A percentile compares a stretch with the other conserved stretches of the same genome.
Evolutionary conservation across 1,284 basidiomycete species (phyloP).

Genomic region (Trichosporon sp.): DNA sequence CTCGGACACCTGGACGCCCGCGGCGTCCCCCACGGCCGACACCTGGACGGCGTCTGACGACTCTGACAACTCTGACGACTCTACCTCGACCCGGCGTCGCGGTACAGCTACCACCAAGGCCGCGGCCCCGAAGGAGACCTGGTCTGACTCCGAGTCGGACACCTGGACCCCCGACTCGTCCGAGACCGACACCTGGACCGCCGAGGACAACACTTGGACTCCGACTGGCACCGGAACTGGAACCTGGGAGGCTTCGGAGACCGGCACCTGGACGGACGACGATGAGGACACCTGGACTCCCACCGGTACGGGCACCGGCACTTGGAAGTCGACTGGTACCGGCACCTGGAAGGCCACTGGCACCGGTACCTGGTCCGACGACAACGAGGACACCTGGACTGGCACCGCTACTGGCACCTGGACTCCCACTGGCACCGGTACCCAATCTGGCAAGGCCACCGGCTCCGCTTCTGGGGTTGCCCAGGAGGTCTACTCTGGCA

Average conservation of each 20-base stretch:
- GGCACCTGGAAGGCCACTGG: not conserved
- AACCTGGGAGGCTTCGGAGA: not conserved
- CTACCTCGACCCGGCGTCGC: not conserved
- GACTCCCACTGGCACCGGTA: not conserved
- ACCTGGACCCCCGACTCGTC: too few species aligned
- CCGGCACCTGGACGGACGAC: not conserved
- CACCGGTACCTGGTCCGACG: not conserved
- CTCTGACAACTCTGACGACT: not conserved
- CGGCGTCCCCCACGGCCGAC: not conserved
- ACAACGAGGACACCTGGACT: not conserved
- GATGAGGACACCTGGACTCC: not conserved
- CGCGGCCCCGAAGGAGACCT: too few species aligned
- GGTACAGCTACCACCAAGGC: not conserved
- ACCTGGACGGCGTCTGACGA: not conserved
- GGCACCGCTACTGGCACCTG: not conserved
- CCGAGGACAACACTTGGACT: not conserved
- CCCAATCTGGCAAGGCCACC: not conserved
- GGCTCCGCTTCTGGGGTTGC: not conserved
- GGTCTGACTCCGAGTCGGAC: too few species aligned
- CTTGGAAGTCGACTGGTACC: too few species aligned
- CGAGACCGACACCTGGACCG: not conserved
- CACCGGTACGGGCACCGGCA: too few species aligned
- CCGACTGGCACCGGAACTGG: too few species aligned
- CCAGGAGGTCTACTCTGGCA: not conserved
- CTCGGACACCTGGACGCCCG: not conserved